Evolutionary conservation across 257 asterid species (phyloP).

Genomic region (Lantana camara): DNA sequence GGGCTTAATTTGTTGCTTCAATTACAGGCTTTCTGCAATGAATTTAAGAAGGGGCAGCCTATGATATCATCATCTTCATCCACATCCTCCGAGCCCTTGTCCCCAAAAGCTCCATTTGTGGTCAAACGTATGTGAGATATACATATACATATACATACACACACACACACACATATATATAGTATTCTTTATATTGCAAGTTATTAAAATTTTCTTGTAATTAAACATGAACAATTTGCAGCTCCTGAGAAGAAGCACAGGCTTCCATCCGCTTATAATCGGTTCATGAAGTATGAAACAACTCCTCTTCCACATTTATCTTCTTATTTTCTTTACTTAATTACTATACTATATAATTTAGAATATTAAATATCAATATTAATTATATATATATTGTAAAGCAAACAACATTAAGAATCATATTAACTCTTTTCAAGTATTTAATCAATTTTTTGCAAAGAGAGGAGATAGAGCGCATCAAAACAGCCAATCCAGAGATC

Average conservation of each 20-base stretch:
- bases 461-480: constrained; percentile 95
- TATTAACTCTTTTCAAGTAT: no score
- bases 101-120: constrained; percentile 86
- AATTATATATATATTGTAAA: not conserved
- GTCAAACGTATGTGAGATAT: constrained; percentile 65
- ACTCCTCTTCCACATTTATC: no score
- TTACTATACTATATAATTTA: no score
- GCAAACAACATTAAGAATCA: not conserved
- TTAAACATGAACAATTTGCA: constrained; percentile 36
- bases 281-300: constrained; percentile 87
- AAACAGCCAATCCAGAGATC: constrained; percentile 90
- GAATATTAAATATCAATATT: no score
- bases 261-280: constrained; percentile 98
- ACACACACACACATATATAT: no score
- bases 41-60: constrained; percentile 62
- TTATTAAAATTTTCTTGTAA: no score
- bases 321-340: no score
- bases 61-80: constrained; percentile 73
- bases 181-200: no score
- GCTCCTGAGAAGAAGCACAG: constrained; percentile 99
- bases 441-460: constrained; percentile 36
- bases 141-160: no score
- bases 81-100: constrained; percentile 56
- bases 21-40: constrained; percentile 59
- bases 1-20: no score